phyloP scores from a whole-genome alignment of 805 yeast species.

The Yamadazyma scolyti region DNA sequence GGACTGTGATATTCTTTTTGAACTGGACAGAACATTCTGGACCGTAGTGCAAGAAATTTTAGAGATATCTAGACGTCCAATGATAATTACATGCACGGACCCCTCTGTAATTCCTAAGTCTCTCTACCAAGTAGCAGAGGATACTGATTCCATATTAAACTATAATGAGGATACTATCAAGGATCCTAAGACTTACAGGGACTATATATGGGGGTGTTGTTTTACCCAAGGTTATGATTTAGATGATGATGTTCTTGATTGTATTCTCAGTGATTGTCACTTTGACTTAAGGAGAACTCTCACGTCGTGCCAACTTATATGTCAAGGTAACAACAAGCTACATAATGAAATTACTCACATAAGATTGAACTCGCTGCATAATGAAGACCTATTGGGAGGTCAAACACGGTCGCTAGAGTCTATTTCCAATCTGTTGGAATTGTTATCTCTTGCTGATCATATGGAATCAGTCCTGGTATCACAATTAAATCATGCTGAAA shows the following conservation, averaged over 20 bases:
- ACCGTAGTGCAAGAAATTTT: slow-evolving; percentile 58
- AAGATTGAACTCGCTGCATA: not conserved
- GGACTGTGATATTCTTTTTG: slow-evolving; percentile 80
- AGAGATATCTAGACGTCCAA: slow-evolving; percentile 61
- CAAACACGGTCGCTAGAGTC: too few species aligned
- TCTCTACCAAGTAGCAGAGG: slow-evolving; percentile 42
- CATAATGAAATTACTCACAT: not conserved
- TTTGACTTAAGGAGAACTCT: slow-evolving; percentile 48
- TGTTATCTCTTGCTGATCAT: slow-evolving; percentile 26
- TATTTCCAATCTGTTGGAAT: slow-evolving; percentile 13
- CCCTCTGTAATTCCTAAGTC: slow-evolving; percentile 43
- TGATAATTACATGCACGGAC: slow-evolving; percentile 62
- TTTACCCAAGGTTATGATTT: slow-evolving; percentile 32
- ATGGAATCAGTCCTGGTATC: slow-evolving; percentile 23
- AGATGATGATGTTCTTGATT: slow-evolving; percentile 14
- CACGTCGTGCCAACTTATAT: slow-evolving; percentile 41
- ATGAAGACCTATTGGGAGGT: not conserved
- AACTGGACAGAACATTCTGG: slow-evolving; percentile 82
- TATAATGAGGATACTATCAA: slow-evolving; percentile 4
- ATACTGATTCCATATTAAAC: slow-evolving; percentile 32
- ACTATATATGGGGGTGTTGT: slow-evolving; percentile 42
- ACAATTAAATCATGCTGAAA: slow-evolving; percentile 19
- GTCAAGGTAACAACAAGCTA: slow-evolving; percentile 11
- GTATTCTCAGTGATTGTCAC: not conserved
- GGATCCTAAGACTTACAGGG: slow-evolving; percentile 14